A percentile compares a stretch with the other conserved stretches of the same genome.
Conservation (phyloP, 2,329 filamentous ascomycete species). For the Sarocladium strictum region DNA sequence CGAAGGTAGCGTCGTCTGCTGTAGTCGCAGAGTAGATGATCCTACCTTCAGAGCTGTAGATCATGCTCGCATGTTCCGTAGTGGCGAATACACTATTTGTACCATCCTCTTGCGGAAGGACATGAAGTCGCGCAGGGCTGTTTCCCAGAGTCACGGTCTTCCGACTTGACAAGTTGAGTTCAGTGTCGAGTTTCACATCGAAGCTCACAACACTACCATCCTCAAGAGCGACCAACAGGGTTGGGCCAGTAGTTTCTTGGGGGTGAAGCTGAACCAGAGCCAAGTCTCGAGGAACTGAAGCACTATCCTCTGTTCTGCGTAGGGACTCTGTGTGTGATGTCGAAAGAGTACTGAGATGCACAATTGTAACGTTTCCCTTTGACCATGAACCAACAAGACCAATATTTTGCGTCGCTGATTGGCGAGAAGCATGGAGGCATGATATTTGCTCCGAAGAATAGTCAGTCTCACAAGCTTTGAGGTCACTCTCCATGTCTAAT, state of each 20-base stretch:
- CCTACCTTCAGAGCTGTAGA: constrained; percentile 82
- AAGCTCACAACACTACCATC: constrained; percentile 89
- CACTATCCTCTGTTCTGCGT: constrained; percentile 54
- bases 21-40: constrained; percentile 93
- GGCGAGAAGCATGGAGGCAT: constrained; percentile 65
- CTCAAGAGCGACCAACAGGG: constrained; percentile 82
- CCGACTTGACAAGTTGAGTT: constrained; percentile 61
- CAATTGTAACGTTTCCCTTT: constrained; percentile 69
- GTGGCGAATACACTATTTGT: constrained; percentile 84
- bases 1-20: constrained; percentile 73
- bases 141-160: constrained; percentile 84
- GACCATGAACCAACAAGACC: constrained; percentile 87
- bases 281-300: constrained; percentile 78
- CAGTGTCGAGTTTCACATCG: constrained; percentile 44
- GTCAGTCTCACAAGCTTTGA: constrained; percentile 35
- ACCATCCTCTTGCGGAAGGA: constrained; percentile 62
- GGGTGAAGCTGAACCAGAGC: constrained; percentile 74
- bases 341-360: constrained; percentile 61
- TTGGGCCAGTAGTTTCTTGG: constrained; percentile 51
- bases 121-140: constrained; percentile 74
- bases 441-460: constrained; percentile 63
- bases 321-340: constrained; percentile 60
- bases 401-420: constrained; percentile 37
- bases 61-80: constrained; percentile 88
- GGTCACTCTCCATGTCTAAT: constrained; percentile 53